phyloP scores from a whole-genome alignment of 1,139 yeast species.

The Candida gigantensis region DNA sequence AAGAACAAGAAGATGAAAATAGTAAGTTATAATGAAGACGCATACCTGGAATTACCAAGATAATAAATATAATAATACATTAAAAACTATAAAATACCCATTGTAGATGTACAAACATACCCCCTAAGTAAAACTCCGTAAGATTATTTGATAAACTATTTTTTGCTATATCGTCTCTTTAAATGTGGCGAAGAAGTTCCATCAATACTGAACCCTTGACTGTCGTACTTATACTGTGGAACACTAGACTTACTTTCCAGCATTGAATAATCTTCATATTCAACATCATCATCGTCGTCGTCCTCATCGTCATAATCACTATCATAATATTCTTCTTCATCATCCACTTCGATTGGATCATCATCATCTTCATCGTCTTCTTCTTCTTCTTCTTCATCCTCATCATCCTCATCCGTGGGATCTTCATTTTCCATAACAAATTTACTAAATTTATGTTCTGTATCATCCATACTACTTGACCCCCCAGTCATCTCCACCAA shows the following conservation, averaged over 20 bases:
- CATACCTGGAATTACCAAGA: too few species aligned
- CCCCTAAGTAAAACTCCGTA: too few species aligned
- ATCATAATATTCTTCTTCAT: constrained; percentile 17
- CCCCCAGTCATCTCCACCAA: constrained; percentile 5
- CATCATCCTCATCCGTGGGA: constrained; percentile 3
- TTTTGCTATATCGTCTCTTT: constrained; percentile 26
- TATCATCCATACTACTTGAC: constrained; percentile 4
- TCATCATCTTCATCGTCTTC: constrained; percentile 10
- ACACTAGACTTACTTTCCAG: constrained; percentile 6
- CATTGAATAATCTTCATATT: constrained; percentile 12
- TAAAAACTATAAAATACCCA: too few species aligned
- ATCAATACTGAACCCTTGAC: constrained; percentile 29
- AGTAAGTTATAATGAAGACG: constrained; percentile 7
- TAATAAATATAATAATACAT: too few species aligned
- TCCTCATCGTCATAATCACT: constrained; percentile 16
- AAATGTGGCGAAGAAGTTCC: constrained; percentile 41
- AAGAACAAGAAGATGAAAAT: constrained; percentile 50
- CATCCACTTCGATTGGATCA: constrained; percentile 11
- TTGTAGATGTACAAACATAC: too few species aligned
- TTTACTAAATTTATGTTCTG: constrained; percentile 12
- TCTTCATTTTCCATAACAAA: constrained; percentile 11
- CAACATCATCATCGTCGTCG: constrained; percentile 15
- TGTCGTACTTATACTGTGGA: constrained; percentile 20
- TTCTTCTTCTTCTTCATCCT: constrained; percentile 7
- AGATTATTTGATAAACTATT: too few species aligned